A percentile compares a stretch with the other conserved stretches of the same genome.
phyloP scores from a whole-genome alignment of 139 green algal species.

The Astrephomene gubernaculifera region DNA sequence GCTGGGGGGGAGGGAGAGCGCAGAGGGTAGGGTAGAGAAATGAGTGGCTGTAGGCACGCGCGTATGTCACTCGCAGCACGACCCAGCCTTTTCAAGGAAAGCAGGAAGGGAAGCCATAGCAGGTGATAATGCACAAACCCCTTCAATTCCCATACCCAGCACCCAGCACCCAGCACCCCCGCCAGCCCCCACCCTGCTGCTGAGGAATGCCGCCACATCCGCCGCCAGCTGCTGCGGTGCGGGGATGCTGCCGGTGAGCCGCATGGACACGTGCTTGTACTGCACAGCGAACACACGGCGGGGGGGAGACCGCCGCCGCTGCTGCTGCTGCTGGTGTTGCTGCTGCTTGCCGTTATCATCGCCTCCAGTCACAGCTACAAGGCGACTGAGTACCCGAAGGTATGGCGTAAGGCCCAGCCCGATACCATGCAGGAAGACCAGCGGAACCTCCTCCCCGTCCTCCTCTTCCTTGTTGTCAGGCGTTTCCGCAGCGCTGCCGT shows the following conservation, averaged over 20 bases:
- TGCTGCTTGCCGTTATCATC: no score
- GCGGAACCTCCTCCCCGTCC: slow-evolving; percentile 26
- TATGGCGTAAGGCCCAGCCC: slow-evolving; percentile 68
- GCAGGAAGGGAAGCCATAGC: no score
- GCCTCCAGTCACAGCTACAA: slow-evolving; percentile 11
- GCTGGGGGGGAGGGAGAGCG: not conserved
- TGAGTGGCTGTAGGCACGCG: not conserved
- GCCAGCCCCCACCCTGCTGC: slow-evolving; percentile 1
- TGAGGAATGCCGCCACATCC: slow-evolving; percentile 55
- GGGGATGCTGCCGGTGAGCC: slow-evolving; percentile 56
- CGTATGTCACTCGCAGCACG: no score
- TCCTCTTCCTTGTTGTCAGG: not conserved
- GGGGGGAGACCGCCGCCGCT: no score
- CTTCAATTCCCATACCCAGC: no score
- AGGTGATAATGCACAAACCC: no score
- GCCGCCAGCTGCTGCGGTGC: slow-evolving; percentile 53
- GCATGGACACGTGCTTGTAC: slow-evolving; percentile 70
- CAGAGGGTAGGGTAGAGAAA: not conserved
- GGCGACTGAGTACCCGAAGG: slow-evolving; percentile 49
- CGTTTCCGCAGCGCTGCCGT: not conserved
- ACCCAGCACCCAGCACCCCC: no score
- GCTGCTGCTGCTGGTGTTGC: no score
- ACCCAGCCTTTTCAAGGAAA: no score
- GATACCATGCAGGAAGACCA: slow-evolving; percentile 72
- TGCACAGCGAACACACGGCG: slow-evolving; percentile 58